A percentile compares a stretch with the other conserved stretches of the same genome.
phyloP scores from a whole-genome alignment of 331 rosid species.

The Erythrophleum ivorense region DNA sequence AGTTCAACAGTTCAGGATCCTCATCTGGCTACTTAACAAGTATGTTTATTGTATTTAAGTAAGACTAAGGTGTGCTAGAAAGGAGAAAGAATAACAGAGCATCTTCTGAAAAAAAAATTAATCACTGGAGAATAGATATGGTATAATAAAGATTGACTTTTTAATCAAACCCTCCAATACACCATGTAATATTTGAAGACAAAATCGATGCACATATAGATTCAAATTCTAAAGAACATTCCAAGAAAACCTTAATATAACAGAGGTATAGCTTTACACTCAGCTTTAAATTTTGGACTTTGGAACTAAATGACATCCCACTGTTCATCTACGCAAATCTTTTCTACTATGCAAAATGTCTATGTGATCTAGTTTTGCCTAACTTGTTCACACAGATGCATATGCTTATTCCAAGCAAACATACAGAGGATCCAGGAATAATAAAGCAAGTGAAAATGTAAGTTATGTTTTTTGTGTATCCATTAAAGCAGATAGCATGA shows the following conservation, averaged over 20 bases:
- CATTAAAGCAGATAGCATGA: constrained; percentile 27
- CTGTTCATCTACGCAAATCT: background rate
- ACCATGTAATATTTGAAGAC: constrained; percentile 4
- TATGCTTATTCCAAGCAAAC: constrained; percentile 79
- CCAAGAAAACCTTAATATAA: background rate
- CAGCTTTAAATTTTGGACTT: background rate
- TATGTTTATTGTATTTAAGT: background rate
- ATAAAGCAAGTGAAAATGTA: constrained; percentile 63
- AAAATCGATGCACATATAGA: constrained; percentile 6
- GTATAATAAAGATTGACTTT: background rate
- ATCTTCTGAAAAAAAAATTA: background rate
- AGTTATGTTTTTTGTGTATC: constrained; percentile 40
- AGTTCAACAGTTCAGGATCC: background rate
- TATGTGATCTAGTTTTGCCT: constrained; percentile 20
- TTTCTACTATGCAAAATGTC: background rate
- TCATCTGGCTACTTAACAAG: background rate
- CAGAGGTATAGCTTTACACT: background rate
- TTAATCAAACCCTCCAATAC: constrained; percentile 3
- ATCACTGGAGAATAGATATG: background rate
- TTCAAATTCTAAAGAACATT: background rate
- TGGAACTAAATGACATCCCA: background rate
- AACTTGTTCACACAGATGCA: constrained; percentile 65
- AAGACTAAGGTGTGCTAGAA: background rate
- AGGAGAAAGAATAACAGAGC: background rate
- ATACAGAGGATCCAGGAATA: constrained; percentile 60